A percentile compares a stretch with the other conserved stretches of the same genome.
Evolutionary conservation across 169 alveolate genomes (phyloP).

Genomic region (Plasmodium inui): DNA sequence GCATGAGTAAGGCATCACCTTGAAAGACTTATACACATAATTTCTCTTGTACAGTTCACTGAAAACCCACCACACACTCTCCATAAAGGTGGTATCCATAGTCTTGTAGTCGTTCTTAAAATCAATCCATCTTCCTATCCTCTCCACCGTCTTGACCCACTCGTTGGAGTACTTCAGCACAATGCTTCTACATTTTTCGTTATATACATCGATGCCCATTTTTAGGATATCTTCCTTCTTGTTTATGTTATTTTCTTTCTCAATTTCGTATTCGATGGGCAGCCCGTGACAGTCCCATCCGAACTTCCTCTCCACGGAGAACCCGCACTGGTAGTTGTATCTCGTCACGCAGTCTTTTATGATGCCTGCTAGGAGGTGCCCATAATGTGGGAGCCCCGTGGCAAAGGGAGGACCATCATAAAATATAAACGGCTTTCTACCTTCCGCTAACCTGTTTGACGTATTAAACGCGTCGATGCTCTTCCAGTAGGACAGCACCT

Average conservation of each 20-base stretch:
- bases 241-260: constrained; percentile 92
- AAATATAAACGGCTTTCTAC: constrained; percentile 94
- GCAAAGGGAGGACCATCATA: constrained; percentile 99
- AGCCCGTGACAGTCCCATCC: constrained; percentile 99
- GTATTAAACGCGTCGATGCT: constrained; percentile 89
- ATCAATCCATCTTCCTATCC: constrained; percentile 99
- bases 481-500: constrained; percentile 88
- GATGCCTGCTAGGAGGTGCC: constrained; percentile 99
- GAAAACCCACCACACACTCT: constrained; percentile 96
- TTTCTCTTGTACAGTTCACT: constrained; percentile 93
- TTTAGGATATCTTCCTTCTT: constrained; percentile 92
- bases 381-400: constrained; percentile 99
- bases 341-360: constrained; percentile 99
- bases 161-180: constrained; percentile 97
- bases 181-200: constrained; percentile 89
- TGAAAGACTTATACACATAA: constrained; percentile 95
- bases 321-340: constrained; percentile 97
- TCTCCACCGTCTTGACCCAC: constrained; percentile 92
- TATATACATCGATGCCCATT: constrained; percentile 90
- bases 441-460: constrained; percentile 83
- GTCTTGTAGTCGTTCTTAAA: constrained; percentile 99
- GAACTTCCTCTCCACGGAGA: constrained; percentile 96
- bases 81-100: constrained; percentile 98
- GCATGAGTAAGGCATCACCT: constrained; percentile 99
- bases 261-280: constrained; percentile 99